Evolutionary conservation across 345 rosid species (phyloP), one percentile per base, ranked within the genome.

Genomic region (Aquilaria sinensis): DNA sequence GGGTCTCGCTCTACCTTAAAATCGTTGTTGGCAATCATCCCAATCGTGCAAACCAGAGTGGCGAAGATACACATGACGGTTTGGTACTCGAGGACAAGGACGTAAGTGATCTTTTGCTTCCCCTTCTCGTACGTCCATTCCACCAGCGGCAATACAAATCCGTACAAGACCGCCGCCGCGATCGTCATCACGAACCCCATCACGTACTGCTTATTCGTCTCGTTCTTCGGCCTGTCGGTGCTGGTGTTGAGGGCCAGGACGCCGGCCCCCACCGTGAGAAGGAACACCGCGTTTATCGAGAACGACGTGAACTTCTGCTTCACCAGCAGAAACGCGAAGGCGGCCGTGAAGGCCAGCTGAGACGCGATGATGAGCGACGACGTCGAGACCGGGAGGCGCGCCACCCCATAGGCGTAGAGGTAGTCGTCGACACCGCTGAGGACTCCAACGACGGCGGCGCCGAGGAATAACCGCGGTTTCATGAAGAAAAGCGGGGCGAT

Each of bases 1-100:
- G 10, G 14, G 3, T 49, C 29, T 34, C 6, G 0, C 2, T 33
- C 9, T 63, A 90, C 91, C 91, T 85, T 71, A 50, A 87, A 87
- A 51, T 85, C 95, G 1, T 82, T 82, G 72, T 67, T 67, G 12
- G 78, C 30, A 12, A 82, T 9, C 95, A 90, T 82, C 16, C 95
- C 95, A 7, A 81, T 59, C 3, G 88, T 65, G 63, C 87, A 82
- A 37, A 90, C 51, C 29, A 51, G 52, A 13, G 91, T 77, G 47
- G 96, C 92, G 57, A 78, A 75, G 12, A 90, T 4, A 58, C 83
- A 72, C 82, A 81, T 66, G 0, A 88, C 82, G 69, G 81, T 49
- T 71, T 90, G 90, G 61, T 80, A 54, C 83, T 90, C 97, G 57
- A 90, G 15, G 11, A 90, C 97, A 53, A 90, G 75, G 16, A 83